Percentiles rank a stretch among this genome's conserved stretches.
phyloP scores from a whole-genome alignment of 2,329 filamentous ascomycete genomes.

The Dryadomyces quercus-mongolicae region DNA sequence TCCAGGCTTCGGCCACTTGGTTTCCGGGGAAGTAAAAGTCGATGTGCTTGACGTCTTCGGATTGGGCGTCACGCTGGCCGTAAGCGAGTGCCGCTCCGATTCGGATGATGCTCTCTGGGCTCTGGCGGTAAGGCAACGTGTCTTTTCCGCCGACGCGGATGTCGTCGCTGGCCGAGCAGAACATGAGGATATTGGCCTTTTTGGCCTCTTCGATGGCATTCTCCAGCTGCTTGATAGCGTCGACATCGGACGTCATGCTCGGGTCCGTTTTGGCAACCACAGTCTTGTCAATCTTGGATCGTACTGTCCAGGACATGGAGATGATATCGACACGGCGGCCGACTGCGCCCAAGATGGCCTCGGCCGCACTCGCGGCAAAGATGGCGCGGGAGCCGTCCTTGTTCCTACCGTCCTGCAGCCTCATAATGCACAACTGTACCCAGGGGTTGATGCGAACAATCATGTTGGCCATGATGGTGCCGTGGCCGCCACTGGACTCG shows the following conservation, averaged over 20 bases:
- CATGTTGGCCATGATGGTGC: constrained; percentile 18
- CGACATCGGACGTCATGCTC: constrained; percentile 6
- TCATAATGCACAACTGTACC: constrained; percentile 12
- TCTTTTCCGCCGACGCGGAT: constrained; percentile 11
- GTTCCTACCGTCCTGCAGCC: constrained; percentile 12
- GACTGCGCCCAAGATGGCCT: constrained; percentile 22
- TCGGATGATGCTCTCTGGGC: constrained; percentile 12
- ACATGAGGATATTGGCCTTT: constrained; percentile 21
- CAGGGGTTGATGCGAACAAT: constrained; percentile 17
- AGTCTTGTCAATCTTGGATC: background rate
- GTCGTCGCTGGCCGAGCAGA: constrained; percentile 24
- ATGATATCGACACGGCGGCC: constrained; percentile 23
- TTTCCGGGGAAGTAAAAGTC: constrained; percentile 20
- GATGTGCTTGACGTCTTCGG: constrained; percentile 14
- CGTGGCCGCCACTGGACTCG: constrained; percentile 17
- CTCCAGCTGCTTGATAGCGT: constrained; percentile 14
- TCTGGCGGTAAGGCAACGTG: constrained; percentile 9
- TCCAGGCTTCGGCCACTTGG: constrained; percentile 13
- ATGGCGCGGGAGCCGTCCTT: constrained; percentile 1
- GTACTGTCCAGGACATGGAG: constrained; percentile 25
- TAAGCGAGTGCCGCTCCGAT: constrained; percentile 20
- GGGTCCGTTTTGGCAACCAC: constrained; percentile 9
- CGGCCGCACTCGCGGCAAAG: background rate
- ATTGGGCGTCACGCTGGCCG: too few species aligned
- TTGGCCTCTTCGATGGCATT: constrained; percentile 16